Base-by-base conservation (phyloP, 192 early-diverging fungal genomes). In the Podila epicladia region DNA sequence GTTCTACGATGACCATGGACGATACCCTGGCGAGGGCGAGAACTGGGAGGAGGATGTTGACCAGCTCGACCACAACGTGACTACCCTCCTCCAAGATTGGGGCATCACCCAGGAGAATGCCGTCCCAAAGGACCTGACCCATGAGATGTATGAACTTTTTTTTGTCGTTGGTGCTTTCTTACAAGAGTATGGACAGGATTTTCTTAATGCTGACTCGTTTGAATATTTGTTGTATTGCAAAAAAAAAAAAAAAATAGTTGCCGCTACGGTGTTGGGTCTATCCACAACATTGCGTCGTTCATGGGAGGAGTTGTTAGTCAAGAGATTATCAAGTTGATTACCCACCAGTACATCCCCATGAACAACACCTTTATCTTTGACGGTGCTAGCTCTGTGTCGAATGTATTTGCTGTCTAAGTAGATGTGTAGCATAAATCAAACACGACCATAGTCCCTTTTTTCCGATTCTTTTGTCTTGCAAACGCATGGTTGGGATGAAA, bases 261-360 rank as follows among this genome's bases (percentile, higher is more conserved):
- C 55, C 88, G 92, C 57, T 92, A 92, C 28, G 96, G 94, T 11
- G 87, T 85, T 32, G 78, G 88, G 33, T 92, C 97, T 68, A 87
- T 97, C 15, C 94, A 94, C 74, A 94, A 92, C 75, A 90, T 96
- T 50, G 93, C 96, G 0, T 91, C 95, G 9, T 73, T 98, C 20
- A 86, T 92, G 66, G 98, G 97, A 50, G 98, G 97, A 26, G 85
- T 99, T 37, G 94, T 92, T 22, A 88, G 95, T 15, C 98, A 99
- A 72, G 98, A 99, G 82, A 84, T 91, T 31, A 97, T 98, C 87
- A 99, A 99, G 87, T 76, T 99, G 50, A 89, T 98, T 48, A 99
- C 98, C 4, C 87, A 88, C 58, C 98, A 99, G 85, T 99, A 99
- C 74, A 91, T 97, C 60, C 96, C 97, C 3, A 82, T 96, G 60